These are phyloP conservation scores for Aureobasidium sp. DNA, from an alignment of 2,329 filamentous ascomycete genomes.

Conservation along the genomic window DNA sequence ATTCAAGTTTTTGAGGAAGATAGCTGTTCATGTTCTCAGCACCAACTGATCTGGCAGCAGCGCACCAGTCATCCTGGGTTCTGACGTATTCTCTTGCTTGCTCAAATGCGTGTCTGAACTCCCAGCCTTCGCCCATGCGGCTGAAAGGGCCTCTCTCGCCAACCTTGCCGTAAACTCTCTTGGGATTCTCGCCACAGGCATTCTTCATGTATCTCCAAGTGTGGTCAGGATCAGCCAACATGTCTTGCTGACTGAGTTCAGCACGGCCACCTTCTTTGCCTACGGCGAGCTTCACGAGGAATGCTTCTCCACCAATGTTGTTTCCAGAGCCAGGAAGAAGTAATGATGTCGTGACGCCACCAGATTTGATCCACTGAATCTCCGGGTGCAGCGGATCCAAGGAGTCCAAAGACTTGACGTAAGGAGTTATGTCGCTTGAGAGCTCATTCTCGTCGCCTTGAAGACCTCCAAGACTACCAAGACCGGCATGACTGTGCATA, in stretches of 20 bases:
- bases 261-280: conserved; percentile 52
- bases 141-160: conserved; percentile 52
- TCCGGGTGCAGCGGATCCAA: conserved; percentile 58
- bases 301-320: conserved; percentile 67
- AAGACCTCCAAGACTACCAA: conserved; percentile 51
- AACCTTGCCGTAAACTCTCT: conserved; percentile 51
- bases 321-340: conserved; percentile 64
- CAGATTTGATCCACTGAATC: conserved; percentile 63
- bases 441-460: conserved; percentile 58
- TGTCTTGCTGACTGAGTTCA: conserved; percentile 56
- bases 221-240: conserved; percentile 59
- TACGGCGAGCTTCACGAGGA: conserved; percentile 60
- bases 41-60: conserved; percentile 46
- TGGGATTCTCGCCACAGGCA: conserved; percentile 67
- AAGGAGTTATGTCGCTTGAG: conserved; percentile 58
- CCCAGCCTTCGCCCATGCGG: conserved; percentile 62
- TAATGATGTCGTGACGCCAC: conserved; percentile 63
- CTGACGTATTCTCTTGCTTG: conserved; percentile 51
- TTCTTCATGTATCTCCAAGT: conserved; percentile 69
- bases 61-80: conserved; percentile 63
- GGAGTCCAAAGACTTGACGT: conserved; percentile 59
- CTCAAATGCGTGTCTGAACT: conserved; percentile 62
- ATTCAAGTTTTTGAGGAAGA: conserved; percentile 55
- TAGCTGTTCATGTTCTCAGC: conserved; percentile 49
- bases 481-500: conserved; percentile 63